Evolutionary conservation across 106 monocot genomes (phyloP).

Genomic region (Agapanthus africanus): DNA sequence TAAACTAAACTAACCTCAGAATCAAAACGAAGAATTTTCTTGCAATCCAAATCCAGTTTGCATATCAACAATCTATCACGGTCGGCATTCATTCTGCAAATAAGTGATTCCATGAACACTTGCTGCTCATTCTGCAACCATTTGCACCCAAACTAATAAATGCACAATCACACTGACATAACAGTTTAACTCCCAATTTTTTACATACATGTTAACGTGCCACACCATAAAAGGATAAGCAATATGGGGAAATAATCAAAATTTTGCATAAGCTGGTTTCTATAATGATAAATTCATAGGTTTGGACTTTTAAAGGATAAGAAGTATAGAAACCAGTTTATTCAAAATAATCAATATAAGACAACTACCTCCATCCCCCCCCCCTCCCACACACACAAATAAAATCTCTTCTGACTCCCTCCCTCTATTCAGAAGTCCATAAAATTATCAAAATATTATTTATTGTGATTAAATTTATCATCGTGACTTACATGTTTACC

Average conservation of each 20-base stretch:
- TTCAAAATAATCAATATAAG: no score
- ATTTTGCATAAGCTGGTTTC: not conserved
- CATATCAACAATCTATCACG: constrained; percentile 72
- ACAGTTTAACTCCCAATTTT: not conserved
- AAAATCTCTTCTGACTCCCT: no score
- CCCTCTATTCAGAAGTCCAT: no score
- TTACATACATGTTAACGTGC: not conserved
- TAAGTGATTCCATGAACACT: constrained; percentile 84
- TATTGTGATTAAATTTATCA: no score
- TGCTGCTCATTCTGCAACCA: constrained; percentile 55
- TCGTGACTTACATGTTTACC: no score
- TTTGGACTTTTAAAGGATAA: no score
- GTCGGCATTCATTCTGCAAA: constrained; percentile 71
- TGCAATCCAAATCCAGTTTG: constrained; percentile 72
- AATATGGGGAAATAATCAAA: not conserved
- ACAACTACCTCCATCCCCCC: no score
- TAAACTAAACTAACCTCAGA: constrained; percentile 52
- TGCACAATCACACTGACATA: not conserved
- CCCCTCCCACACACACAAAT: no score
- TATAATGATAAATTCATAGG: not conserved
- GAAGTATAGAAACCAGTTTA: no score
- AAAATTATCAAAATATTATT: no score
- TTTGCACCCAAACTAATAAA: constrained; percentile 8
- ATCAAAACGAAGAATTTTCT: constrained; percentile 77
- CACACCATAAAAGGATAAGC: not conserved